Evolutionary conservation across 1,284 basidiomycete genomes (phyloP), one percentile per base, ranked within the genome.

Genomic region (Ustanciosporium gigantosporum): DNA sequence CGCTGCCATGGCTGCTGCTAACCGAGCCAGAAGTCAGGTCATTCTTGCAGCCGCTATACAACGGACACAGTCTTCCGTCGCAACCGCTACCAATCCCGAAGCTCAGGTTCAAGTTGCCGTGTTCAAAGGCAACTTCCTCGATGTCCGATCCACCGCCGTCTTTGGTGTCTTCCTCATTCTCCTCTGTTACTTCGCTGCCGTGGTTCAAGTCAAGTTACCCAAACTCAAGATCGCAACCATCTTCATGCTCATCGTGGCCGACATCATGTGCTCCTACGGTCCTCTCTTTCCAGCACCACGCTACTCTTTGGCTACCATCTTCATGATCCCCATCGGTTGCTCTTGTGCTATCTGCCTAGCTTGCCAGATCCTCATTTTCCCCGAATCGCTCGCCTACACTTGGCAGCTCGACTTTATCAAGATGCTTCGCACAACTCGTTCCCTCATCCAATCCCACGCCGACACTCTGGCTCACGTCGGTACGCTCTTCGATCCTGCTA

Each of bases 121-220:
- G 31, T 89, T 88, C 70, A 71, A 82, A 4, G 88, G 87, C 0
- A 76, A 78, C 4, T 90, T 88, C 74, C 81, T 90, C 34, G 88
- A 90, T 68, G 81, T 84, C 1, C 72, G 82, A 74, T 83, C 76
- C 1, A 79, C 72, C 11, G 65, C 74, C 5, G 84, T 89, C 0
- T 87, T 83, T 69, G 88, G 86, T 4, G 82, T 82, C n/a, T 88
- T 90, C 70, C 79, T 90, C 16, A 87, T 84, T 55, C 66, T 87
- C 20, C 87, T 85, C 3, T 78, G 81, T 0, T 89, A 88, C 71
- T 67, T 81, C 16, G 76, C 88, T 16, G 88, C 84, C 0, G 78
- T 83, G 2, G 27, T 88, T 1, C 81, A 87, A 36, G 87, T 87
- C 0, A 83, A 83, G 46, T 73, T 80, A 0, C 88, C 87, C 0